Evolutionary conservation across 2,329 filamentous ascomycete species (phyloP).

Genomic region (Aphanocladium album): DNA sequence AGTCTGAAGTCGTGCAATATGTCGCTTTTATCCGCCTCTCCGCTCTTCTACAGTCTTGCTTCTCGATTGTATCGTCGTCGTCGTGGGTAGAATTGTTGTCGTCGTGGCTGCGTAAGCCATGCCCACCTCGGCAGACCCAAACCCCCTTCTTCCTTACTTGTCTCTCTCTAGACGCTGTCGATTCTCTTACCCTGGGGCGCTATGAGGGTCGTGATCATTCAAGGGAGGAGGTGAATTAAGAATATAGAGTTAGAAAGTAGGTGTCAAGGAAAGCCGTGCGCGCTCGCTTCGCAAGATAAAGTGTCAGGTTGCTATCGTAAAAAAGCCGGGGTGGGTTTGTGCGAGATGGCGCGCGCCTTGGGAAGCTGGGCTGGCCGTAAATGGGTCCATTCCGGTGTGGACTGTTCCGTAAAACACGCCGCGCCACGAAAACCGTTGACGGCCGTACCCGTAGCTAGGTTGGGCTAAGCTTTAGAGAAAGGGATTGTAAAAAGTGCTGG

Average conservation of each 20-base stretch:
- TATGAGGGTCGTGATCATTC: neutral
- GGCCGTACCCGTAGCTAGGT: neutral
- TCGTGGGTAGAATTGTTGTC: neutral
- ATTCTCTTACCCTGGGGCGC: neutral
- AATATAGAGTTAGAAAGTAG: neutral
- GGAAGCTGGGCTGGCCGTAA: slow-evolving; percentile 4
- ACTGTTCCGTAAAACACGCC: neutral
- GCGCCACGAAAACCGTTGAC: slow-evolving; percentile 1
- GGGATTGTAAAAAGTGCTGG: too few species aligned
- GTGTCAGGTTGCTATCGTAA: neutral
- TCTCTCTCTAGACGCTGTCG: neutral
- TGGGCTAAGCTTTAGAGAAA: too few species aligned
- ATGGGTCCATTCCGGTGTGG: neutral
- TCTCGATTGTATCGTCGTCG: neutral
- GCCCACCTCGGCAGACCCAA: neutral
- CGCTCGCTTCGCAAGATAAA: neutral
- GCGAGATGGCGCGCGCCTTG: slow-evolving; percentile 4
- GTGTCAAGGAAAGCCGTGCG: neutral
- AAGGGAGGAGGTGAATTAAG: neutral
- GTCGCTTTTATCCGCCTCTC: neutral
- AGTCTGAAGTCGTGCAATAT: neutral
- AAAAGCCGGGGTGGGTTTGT: slow-evolving; percentile 5
- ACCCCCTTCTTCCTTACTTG: neutral
- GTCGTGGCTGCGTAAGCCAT: slow-evolving; percentile 6
- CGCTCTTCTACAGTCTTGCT: neutral